Evolutionary conservation across 2,329 filamentous ascomycete species (phyloP), one percentile per base, ranked within the genome.

Genomic region (Talaromyces sp.): DNA sequence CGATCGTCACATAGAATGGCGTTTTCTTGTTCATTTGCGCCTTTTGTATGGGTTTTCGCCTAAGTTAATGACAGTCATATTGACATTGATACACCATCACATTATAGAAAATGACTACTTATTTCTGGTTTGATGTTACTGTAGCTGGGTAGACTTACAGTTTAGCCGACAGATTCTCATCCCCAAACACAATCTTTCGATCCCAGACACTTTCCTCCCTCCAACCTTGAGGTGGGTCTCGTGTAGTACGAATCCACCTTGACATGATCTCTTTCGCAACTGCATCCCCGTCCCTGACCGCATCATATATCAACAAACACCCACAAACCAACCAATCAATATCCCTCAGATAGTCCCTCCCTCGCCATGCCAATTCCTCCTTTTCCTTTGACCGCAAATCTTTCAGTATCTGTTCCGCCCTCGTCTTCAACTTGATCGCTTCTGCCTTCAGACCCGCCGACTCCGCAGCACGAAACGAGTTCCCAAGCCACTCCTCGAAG

Each of bases 361-460:
- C 73, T 41, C 68, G 67, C 52, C 71, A 66, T 14, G 69, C 67
- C 19, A 77, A 66, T 59, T 76, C 73, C 35, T 76, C 73, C n/a
- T 45, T 63, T 19, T 60, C 66, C 43, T 63, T 66, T 16, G 22
- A 10, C 3, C 43, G 39, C 19, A 67, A 58, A 9, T 64, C 60
- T 50, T 47, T 67, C 14, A 66, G 57, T 19, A 60, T 47, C 22
- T 49, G 75, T 75, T 58, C 82, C 76, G 41, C 70, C 75, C 0
- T 68, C 66, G 1, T 76, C 77, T 64, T 85, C 83, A 27, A 83
- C 74, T 43, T 86, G 68, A 78, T n/a, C 84, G 50, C 50, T 35
- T 65, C 63, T 2, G 33, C 24, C 22, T 11, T 43, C 3, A 65
- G 57, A 5, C 45, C 63, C 3, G 57, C 19, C 37, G 41, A 62